These are phyloP conservation scores for Exsudoporus frostii DNA, from an alignment of 768 basidiomycete species.

Conservation along the genomic window DNA sequence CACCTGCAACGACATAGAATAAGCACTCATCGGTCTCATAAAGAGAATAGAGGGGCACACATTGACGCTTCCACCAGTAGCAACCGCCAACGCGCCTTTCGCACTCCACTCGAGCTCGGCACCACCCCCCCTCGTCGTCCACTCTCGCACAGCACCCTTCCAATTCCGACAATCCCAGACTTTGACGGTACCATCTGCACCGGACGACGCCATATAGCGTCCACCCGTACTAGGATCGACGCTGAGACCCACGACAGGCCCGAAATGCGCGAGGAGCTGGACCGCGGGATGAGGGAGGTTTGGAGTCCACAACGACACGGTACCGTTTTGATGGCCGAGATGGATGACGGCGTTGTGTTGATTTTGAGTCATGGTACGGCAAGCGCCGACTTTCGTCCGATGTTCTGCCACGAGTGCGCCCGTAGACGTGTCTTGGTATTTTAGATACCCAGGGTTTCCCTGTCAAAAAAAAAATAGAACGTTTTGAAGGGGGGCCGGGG, in stretches of 20 bases:
- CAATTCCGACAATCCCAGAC: conserved; percentile 98
- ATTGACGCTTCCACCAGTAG: conserved; percentile 80
- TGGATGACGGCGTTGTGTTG: conserved; percentile 91
- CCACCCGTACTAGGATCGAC: conserved; percentile 86
- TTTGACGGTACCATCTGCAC: conserved; percentile 85
- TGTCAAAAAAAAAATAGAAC: conserved; percentile 27
- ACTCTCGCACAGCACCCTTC: conserved; percentile 82
- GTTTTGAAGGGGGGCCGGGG: neutral
- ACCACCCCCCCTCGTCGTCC: conserved; percentile 66
- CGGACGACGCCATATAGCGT: conserved; percentile 87
- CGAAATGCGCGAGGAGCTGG: conserved; percentile 86
- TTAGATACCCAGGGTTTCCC: conserved; percentile 89
- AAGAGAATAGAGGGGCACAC: conserved; percentile 38
- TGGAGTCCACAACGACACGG: conserved; percentile 96
- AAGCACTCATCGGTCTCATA: neutral
- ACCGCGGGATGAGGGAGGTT: conserved; percentile 91
- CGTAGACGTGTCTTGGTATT: conserved; percentile 97
- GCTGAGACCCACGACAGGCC: conserved; percentile 76
- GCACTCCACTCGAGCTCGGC: conserved; percentile 83
- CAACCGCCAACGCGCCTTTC: conserved; percentile 77
- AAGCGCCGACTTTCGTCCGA: conserved; percentile 86
- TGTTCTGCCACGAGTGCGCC: conserved; percentile 84
- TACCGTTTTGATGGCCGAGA: conserved; percentile 92
- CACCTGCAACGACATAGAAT: conserved; percentile 42
- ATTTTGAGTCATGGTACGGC: conserved; percentile 86